Conservation (phyloP, 345 rosid genomes). For the Gossypium rotundifolium region DNA sequence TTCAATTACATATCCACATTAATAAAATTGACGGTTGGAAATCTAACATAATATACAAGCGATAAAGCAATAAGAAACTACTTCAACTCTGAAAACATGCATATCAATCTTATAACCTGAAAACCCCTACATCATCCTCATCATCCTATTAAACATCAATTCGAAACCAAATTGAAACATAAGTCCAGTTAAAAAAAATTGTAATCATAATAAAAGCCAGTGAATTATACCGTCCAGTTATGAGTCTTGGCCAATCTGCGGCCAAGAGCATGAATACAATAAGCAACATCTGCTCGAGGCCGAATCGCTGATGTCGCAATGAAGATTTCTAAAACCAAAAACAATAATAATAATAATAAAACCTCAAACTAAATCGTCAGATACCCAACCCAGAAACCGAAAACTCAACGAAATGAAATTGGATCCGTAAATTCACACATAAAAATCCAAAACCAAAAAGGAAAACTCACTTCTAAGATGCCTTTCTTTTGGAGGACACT, state of each 20-base stretch:
- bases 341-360: not conserved
- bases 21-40: not conserved
- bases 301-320: constrained; percentile 54
- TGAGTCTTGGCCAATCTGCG: constrained; percentile 68
- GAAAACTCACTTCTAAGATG: constrained; percentile 73
- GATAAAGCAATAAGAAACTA: not conserved
- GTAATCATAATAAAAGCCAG: not conserved
- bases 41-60: not conserved
- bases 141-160: not conserved
- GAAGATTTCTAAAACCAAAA: constrained; percentile 44
- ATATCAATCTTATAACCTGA: not conserved
- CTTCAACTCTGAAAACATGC: not conserved
- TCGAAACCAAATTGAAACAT: not conserved
- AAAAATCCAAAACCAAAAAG: not conserved
- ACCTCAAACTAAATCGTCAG: not conserved
- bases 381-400: not conserved
- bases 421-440: constrained; percentile 15
- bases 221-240: constrained; percentile 62
- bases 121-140: not conserved
- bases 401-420: constrained; percentile 13
- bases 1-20: not conserved
- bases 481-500: constrained; percentile 94
- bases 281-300: constrained; percentile 78
- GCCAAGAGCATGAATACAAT: constrained; percentile 61
- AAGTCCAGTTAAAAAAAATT: not conserved